These are phyloP conservation scores for Inga oerstediana DNA, from an alignment of 306 rosid species.

Conservation along the genomic window DNA sequence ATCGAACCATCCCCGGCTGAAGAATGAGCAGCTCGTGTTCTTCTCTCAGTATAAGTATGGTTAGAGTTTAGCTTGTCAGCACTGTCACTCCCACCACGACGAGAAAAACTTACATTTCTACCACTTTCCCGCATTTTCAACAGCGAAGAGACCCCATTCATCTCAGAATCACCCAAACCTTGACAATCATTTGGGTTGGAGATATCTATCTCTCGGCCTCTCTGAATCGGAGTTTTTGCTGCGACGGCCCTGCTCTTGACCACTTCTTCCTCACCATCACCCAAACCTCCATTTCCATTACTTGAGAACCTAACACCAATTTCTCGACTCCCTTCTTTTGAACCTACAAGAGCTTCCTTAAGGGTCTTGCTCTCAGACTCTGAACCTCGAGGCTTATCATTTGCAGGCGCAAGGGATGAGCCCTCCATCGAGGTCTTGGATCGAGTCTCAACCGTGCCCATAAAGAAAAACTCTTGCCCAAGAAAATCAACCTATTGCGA, in stretches of 20 bases:
- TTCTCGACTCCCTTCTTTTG: slow-evolving; percentile 28
- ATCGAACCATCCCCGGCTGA: neutral
- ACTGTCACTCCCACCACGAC: slow-evolving; percentile 22
- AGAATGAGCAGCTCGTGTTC: slow-evolving; percentile 3
- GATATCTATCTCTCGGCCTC: slow-evolving; percentile 24
- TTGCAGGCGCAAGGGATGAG: slow-evolving; percentile 37
- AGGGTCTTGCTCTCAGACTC: slow-evolving; percentile 35
- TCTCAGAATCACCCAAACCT: slow-evolving; percentile 47
- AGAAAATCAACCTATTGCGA: slow-evolving; percentile 45
- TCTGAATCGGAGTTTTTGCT: slow-evolving; percentile 30
- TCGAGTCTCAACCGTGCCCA: slow-evolving; percentile 61
- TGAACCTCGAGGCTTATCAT: slow-evolving; percentile 26
- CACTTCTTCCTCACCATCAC: slow-evolving; percentile 33
- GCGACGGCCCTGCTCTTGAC: slow-evolving; percentile 42
- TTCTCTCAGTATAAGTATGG: slow-evolving; percentile 17
- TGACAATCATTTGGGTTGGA: slow-evolving; percentile 28
- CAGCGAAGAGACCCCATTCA: slow-evolving; percentile 47
- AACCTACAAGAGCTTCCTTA: slow-evolving; percentile 32
- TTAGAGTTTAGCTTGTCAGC: slow-evolving; percentile 34
- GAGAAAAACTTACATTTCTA: neutral
- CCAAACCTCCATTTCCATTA: slow-evolving; percentile 32
- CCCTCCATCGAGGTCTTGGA: slow-evolving; percentile 38
- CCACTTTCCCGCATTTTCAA: slow-evolving; percentile 43
- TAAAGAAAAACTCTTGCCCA: slow-evolving; percentile 32
- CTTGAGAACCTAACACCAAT: slow-evolving; percentile 37